Base-by-base conservation (phyloP, 345 rosid species). In the Firmiana major region DNA sequence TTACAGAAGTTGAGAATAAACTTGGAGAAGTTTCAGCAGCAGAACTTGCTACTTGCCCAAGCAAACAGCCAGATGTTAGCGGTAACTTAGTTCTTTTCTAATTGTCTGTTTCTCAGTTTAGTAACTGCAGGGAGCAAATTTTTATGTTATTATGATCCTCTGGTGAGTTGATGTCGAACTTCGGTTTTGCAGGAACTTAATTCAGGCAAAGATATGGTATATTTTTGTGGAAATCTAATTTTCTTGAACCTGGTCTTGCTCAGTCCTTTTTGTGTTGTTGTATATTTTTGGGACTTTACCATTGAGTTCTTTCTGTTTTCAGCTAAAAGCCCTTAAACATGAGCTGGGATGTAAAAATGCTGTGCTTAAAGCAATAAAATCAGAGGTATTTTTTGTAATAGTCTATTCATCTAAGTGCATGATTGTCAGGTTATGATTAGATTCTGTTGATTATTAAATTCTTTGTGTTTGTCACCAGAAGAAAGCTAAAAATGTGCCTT, bases 271-370 rank as follows among this genome's bases (percentile, higher is more conserved):
- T 57, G 53, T 36, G 57, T 55, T 54, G 7, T 59, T 68, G 62
- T 40, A 26, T 1, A 1, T 77, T 84, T 76, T 68, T 36, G 8
- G 54, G n/a, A n/a, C n/a, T 54, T 71, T 75, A 80, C 68, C 68
- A 54, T 16, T 51, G 55, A 49, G 16, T 75, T 84, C 54, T 80
- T 63, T 67, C 59, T 51, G 12, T 75, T 65, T 84, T 77, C 86
- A 93, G 96, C 84, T 91, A 38, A 86, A 81, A 82, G 71, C 78
- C 71, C 90, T 88, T 83, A 87, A 85, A 28, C 97, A 93, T 82
- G 94, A 93, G 82, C 88, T 93, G 78, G 89, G 90, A 68, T 91
- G 94, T 84, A 89, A 83, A 81, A 86, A 85, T 63, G 86, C 84
- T 64, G 48, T 90, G 83, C 84, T 85, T 78, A 73, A 75, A 72